phyloP scores from a whole-genome alignment of 768 basidiomycete species.

The Auriscalpium orientale region DNA sequence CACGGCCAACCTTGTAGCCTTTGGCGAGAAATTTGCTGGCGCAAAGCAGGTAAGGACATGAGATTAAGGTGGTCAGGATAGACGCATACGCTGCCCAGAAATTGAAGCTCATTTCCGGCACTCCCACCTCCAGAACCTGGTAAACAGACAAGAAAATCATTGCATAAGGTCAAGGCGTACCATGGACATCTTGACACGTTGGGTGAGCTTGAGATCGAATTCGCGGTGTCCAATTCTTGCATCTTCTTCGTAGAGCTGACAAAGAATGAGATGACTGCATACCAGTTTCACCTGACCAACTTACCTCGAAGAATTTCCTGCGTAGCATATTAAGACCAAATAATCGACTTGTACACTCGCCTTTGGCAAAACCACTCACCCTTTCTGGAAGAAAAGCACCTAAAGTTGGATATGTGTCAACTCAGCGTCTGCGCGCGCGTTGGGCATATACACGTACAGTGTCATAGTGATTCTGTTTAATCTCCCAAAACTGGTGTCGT shows the following conservation, averaged over 20 bases:
- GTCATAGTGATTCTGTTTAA: slow-evolving; percentile 96
- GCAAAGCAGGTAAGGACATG: slow-evolving; percentile 2
- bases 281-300: not conserved
- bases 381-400: slow-evolving; percentile 98
- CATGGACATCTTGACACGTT: slow-evolving; percentile 99
- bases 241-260: slow-evolving; percentile 87
- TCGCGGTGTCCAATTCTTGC: slow-evolving; percentile 88
- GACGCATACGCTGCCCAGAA: slow-evolving; percentile 78
- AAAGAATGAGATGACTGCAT: not conserved
- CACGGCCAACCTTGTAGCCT: slow-evolving; percentile 91
- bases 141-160: not conserved
- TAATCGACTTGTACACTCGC: not conserved
- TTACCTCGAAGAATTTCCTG: slow-evolving; percentile 77
- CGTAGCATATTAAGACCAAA: slow-evolving; percentile 18
- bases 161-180: slow-evolving; percentile 30
- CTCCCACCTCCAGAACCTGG: slow-evolving; percentile 60
- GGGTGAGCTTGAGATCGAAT: slow-evolving; percentile 89
- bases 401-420: slow-evolving; percentile 18
- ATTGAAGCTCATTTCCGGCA: slow-evolving; percentile 90
- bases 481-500: slow-evolving; percentile 43
- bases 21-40: slow-evolving; percentile 78
- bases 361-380: slow-evolving; percentile 35
- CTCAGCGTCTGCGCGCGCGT: slow-evolving; percentile 17
- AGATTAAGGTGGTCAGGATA: not conserved
- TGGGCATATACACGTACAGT: slow-evolving; percentile 42